Evolutionary conservation across 2,329 filamentous ascomycete species (phyloP), one percentile per base, ranked within the genome.

Genomic region (Pseudogymnoascus sp.): DNA sequence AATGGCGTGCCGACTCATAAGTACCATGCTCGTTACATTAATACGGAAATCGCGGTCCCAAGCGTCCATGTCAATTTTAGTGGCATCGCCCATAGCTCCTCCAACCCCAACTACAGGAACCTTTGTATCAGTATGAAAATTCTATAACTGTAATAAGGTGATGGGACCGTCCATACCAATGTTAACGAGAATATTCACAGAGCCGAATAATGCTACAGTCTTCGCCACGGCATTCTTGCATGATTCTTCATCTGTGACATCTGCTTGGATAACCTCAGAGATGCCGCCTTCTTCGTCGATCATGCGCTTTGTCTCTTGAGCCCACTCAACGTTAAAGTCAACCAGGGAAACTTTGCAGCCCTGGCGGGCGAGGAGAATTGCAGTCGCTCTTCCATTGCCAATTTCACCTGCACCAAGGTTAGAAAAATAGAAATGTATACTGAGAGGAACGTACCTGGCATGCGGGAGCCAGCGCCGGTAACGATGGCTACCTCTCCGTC

Each of bases 11-110:
- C 87, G 87, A 21, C 77, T 76, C 84, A 88, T 88, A 62, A 82
- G 76, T 35, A 88, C 80, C 85, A 88, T 88, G 67, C 81, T 85
- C 4, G 79, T 80, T 4, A 88, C 83, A 69, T 88, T 88, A 53
- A 87, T 75, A 59, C 85, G 79, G 63, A 88, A 76, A 0, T 80
- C 78, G 62, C 77, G 78, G 0, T 80, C 76, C 83, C 83, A 89
- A 11, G 77, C 75, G 0, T 71, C 77, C 76, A 86, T 80, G 67
- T 88, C 82, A 0, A 87, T 82, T 0, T 85, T 81, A 2, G 83
- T 77, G 0, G 85, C 84, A 1, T 82, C 86, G 0, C 86, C 87
- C 1, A 73, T 63, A 0, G 84, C 79, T 0, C 86, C 86, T 4
- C 78, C 77, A 21, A 88, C 75, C 0, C 42, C 42, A 26, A 46